Evolutionary conservation across 225 moss, liverwort and hornwort species (phyloP), one percentile per base, ranked within the genome.

Genomic region (Bryum argenteum): DNA sequence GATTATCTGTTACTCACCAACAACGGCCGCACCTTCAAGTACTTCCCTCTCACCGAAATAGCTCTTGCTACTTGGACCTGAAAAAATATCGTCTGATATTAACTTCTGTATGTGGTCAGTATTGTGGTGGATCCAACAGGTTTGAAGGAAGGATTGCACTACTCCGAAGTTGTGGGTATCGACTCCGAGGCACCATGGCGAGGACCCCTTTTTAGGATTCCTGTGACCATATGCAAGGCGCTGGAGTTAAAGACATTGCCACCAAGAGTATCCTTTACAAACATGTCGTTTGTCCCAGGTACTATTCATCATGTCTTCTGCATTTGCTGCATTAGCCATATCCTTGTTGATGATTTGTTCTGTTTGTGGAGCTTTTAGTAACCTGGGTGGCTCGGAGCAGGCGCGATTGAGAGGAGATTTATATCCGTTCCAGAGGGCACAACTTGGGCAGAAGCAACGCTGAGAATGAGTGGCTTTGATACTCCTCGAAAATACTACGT

Each of bases 1-100:
- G 97, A 91, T 54, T 97, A 88, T 83, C 83, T 97, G 18, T 85
- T 94, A 62, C 88, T 97, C 38, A 92, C 88, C 40, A 86, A 97
- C 76, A 97, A 97, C 77, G 97, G 97, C 18, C 97, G 97, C 71
- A 89, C 44, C 38, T 97, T 97, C 83, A 94, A 89, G 96, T 97
- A 91, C 50, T 73, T 43, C 33, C 17, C 52, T 72, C 61, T 58
- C 54, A 48, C 33, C 61, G 61, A 58, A 38, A 57, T 38, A 44
- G 20, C 12, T 15, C 59, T 74, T 61, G 19, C 61, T 71, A 12
- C 43, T 64, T 28, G 18, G 3, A 60, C 9, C 19, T 71, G 53
- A 77, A 44, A 77, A 44, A 54, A 72, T 37, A 17, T 11, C 54
- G 18, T 23, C 58, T 79, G 58, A 74, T 38, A 48, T n/a, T 48